Percentiles rank a stretch among this genome's conserved stretches.
These are phyloP conservation scores for Alternaria rosae DNA, from an alignment of 2,329 filamentous ascomycete genomes.

Conservation along the genomic window DNA sequence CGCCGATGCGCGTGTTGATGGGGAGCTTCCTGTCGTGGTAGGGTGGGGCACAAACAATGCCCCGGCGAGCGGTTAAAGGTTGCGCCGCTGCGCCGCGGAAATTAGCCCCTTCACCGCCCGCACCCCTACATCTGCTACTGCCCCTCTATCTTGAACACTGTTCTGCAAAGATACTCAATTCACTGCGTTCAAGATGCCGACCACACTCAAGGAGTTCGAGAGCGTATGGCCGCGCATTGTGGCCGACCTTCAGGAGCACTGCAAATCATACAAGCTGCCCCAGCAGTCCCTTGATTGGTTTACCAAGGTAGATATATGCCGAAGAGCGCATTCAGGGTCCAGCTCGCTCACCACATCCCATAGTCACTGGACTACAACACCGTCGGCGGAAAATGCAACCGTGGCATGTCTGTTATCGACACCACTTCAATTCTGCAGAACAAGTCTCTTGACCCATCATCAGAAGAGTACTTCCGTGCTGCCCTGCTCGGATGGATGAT, in stretches of 20 bases:
- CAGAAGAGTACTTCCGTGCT: conserved; percentile 80
- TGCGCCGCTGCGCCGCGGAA: conserved; percentile 14
- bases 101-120: conserved; percentile 13
- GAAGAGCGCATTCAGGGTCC: conserved; percentile 3
- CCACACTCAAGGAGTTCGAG: conserved; percentile 87
- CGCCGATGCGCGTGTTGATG: conserved; percentile 27
- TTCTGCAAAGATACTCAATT: neutral
- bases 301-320: conserved; percentile 67
- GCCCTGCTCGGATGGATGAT: conserved; percentile 96
- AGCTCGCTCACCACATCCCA: conserved; percentile 22
- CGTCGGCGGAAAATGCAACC: conserved; percentile 96
- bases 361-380: conserved; percentile 87
- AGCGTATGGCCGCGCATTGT: conserved; percentile 86
- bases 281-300: conserved; percentile 85
- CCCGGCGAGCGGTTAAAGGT: conserved; percentile 13
- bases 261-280: conserved; percentile 82
- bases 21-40: conserved; percentile 24
- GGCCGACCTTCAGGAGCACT: conserved; percentile 80
- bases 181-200: conserved; percentile 62
- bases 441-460: conserved; percentile 72
- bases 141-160: conserved; percentile 17
- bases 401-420: conserved; percentile 97
- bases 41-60: conserved; percentile 28
- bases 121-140: conserved; percentile 10
- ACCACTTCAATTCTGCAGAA: conserved; percentile 81